Evolutionary conservation across 345 rosid species (phyloP), one percentile per base, ranked within the genome.

Genomic region (Corchorus capsularis): DNA sequence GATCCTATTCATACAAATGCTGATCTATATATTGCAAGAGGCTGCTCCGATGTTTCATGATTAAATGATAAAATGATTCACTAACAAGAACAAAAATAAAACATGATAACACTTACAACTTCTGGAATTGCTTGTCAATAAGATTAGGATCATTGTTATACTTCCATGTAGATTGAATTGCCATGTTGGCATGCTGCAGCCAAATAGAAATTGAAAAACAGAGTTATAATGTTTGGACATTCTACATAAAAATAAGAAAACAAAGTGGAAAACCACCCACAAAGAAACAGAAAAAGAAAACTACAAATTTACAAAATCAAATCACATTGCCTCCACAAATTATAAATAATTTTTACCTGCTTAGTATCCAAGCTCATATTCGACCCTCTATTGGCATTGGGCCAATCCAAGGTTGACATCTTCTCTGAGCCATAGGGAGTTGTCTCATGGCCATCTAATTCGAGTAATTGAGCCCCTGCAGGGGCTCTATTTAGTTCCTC

Each of bases 71-170:
- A 66, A 9, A 3, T 9, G 43, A 10, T 61, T 37, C 69, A 68
- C 59, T 52, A 49, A 77, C 16, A 2, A 72, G 66, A 7, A 72
- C 59, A 65, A 77, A 45, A 55, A 20, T 8, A 17, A n/a, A 4
- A 41, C 6, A 67, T 39, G 43, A 39, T 4, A 39, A 50, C 74
- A 90, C 97, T 91, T 82, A 92, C 98, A 91, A 81, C 84, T 87
- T 94, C 75, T 89, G 89, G 71, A 93, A 90, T 75, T 89, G 98
- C 86, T 85, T 89, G 83, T 92, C 97, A 79, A 69, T 81, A 78
- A 76, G 86, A 77, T 79, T 73, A 75, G 54, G 77, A 71, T 82
- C 66, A 74, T 75, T 79, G 55, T 84, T 84, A 84, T 85, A 83
- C 65, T 79, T 87, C 93, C 89, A 83, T n/a, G 85, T 87, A 78